Base-by-base conservation (phyloP, 225 moss, liverwort and hornwort species). In the Lunularia cruciata region DNA sequence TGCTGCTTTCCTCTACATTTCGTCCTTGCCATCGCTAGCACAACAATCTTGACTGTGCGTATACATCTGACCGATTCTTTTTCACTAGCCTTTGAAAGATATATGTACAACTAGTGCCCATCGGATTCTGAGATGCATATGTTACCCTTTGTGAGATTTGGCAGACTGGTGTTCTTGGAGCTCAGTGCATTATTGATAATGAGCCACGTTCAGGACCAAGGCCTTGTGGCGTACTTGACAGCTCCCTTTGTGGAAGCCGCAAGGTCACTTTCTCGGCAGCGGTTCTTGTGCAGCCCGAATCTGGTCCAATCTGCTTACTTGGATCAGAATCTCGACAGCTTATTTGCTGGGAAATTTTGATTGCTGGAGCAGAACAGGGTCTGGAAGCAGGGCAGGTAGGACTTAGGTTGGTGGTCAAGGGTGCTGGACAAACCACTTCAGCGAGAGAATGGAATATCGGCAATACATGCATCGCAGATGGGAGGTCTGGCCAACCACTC, bases 261-360 rank as follows among this genome's bases (percentile, higher is more conserved):
- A 89, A 89, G 74, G 89, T 95, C 60, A 95, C 89, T 38, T 91
- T 95, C 80, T 95, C 91, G 49, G 90, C 94, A 63, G 94, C 85
- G 74, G 84, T 95, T 72, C 79, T 91, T 68, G 92, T 95, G 74
- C 91, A 91, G 80, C 91, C 94, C 58, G 91, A 95, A 77, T 95
- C 94, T 15, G 94, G 94, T 72, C 94, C 94, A 35, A 87, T 95
- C 45, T 95, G 91, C 72, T 78, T 95, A 54, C 73, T 95, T 39
- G 94, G 94, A 23, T 88, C 89, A 58, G 94, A 95, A 79, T 78
- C 83, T 57, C 83, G 76, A 26, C 78, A 88, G 73, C 56, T 36
- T 25, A 85, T 85, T 49, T 89, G 89, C 83, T 89, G 85, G 87
- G 89, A 89, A 65, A 81, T 87, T 57, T 65, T 85, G 56, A 87